Base-by-base conservation (phyloP, 2,329 filamentous ascomycete genomes). In the Trichoderma koningiopsis region DNA sequence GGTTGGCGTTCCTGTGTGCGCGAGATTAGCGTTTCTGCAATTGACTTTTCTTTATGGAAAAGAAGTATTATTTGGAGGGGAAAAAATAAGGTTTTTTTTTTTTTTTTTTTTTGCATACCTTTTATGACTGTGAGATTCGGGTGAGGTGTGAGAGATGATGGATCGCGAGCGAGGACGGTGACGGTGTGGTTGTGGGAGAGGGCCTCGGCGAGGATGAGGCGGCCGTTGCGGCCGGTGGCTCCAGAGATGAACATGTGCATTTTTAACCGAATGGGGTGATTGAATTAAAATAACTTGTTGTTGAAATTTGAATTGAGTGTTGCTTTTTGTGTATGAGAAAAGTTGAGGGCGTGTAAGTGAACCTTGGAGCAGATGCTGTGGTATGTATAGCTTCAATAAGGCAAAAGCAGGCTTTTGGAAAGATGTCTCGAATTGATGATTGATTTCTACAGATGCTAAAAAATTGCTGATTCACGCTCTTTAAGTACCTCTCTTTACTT, bases 241-340 rank as follows among this genome's bases (percentile, higher is more conserved):
- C 83, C 84, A 47, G 86, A 74, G 69, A 85, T 74, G 70, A 86
- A 80, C 71, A 86, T 71, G 57, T 82, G 81, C 80, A 84, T 83
- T 43, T 69, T 74, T 3, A 22, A 4, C 13, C 13, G 11, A 19
- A 5, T 24, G 3, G n/a, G 10, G 1, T 2, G 14, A 6, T 19
- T 43, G 37, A 31, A 4, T 43, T 19, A 4, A 3, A 33, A 2
- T 22, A 29, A 24, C 19, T 24, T 11, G 8, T 37, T 58, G 7
- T 27, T 58, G 19, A n/a, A 27, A 27, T 33, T 5, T 22, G 16
- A 2, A 11, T 22, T 35, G 35, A 5, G 11, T 35, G 59, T 35
- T 35, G 40, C 24, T 62, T 40, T 19, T 24, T 33, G 27, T 37
- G 29, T 31, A 22, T 5, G 8, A 35, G 13, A 16, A 27, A 1